Conservation (phyloP, 495 filamentous ascomycete genomes). For the Penicillium coffeae region DNA sequence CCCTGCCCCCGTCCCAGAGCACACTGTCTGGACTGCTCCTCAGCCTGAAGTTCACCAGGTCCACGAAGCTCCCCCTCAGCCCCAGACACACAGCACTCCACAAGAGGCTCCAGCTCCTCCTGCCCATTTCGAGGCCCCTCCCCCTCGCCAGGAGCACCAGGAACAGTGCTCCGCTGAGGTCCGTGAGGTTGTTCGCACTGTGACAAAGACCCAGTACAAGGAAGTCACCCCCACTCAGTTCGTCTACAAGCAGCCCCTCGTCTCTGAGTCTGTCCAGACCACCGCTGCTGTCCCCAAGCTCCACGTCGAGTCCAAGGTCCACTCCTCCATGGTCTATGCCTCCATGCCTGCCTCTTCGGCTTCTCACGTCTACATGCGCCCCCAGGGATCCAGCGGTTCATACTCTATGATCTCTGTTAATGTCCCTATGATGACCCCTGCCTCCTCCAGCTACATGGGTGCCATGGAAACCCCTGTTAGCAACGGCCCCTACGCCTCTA, state of each 20-base stretch:
- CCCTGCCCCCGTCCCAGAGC: slow-evolving; percentile 3
- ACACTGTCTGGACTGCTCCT: background rate
- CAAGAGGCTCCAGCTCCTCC: background rate
- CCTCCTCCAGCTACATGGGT: slow-evolving; percentile 4
- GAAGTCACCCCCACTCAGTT: slow-evolving; percentile 14
- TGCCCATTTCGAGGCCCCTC: background rate
- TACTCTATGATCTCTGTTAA: slow-evolving; percentile 32
- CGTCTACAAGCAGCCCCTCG: slow-evolving; percentile 3
- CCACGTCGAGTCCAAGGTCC: slow-evolving; percentile 4
- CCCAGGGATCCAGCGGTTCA: slow-evolving; percentile 4
- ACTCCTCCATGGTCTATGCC: background rate
- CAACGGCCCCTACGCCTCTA: background rate
- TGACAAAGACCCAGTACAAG: slow-evolving; percentile 28
- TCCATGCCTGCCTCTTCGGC: slow-evolving; percentile 2
- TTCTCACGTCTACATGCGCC: slow-evolving; percentile 5
- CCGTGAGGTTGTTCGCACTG: slow-evolving; percentile 27
- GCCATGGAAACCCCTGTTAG: background rate
- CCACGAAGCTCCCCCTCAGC: background rate
- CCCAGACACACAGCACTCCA: background rate
- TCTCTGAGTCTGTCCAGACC: slow-evolving; percentile 6
- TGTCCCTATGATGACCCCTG: slow-evolving; percentile 23
- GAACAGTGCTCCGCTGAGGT: slow-evolving; percentile 3
- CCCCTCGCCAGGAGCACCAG: background rate
- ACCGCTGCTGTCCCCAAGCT: slow-evolving; percentile 2
- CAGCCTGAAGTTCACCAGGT: slow-evolving; percentile 1